A percentile compares a stretch with the other conserved stretches of the same genome.
Evolutionary conservation across 2,329 filamentous ascomycete species (phyloP).

Genomic region (Dryadomyces quercus-mongolicae): DNA sequence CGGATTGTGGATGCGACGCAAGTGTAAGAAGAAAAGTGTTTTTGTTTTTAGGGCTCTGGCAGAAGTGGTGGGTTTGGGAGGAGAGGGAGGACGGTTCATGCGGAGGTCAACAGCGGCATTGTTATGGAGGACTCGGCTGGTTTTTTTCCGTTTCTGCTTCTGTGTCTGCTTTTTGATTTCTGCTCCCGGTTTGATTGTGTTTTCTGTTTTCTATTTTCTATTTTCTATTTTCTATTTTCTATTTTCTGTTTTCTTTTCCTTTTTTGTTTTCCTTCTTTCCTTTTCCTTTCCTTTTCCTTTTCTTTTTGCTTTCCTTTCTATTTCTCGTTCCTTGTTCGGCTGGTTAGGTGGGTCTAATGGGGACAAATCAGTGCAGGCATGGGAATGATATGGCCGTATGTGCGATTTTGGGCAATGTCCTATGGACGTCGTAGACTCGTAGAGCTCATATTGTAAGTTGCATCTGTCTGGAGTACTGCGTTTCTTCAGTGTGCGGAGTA

Average conservation of each 20-base stretch:
- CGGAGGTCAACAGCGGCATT: background rate
- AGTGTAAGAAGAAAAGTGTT: background rate
- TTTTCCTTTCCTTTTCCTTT: background rate
- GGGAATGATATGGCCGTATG: too few species aligned
- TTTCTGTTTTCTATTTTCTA: background rate
- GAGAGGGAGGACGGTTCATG: background rate
- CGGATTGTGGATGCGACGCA: slow-evolving; percentile 17
- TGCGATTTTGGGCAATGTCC: too few species aligned
- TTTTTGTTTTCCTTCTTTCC: background rate
- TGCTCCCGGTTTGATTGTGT: background rate
- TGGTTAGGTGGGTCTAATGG: background rate
- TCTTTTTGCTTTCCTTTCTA: background rate
- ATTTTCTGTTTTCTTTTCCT: background rate
- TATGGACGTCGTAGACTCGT: too few species aligned
- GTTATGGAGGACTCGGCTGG: background rate
- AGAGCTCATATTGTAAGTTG: too few species aligned
- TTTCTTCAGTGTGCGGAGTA: too few species aligned
- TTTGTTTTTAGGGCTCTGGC: too few species aligned
- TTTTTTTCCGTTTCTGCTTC: background rate
- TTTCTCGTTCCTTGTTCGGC: background rate
- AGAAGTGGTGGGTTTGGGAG: background rate
- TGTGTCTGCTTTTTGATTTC: background rate
- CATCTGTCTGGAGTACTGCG: too few species aligned
- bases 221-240: background rate
- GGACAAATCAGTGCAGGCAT: too few species aligned